Conservation (phyloP, 352 stramenopile species). For the Phytopythium boreale region DNA sequence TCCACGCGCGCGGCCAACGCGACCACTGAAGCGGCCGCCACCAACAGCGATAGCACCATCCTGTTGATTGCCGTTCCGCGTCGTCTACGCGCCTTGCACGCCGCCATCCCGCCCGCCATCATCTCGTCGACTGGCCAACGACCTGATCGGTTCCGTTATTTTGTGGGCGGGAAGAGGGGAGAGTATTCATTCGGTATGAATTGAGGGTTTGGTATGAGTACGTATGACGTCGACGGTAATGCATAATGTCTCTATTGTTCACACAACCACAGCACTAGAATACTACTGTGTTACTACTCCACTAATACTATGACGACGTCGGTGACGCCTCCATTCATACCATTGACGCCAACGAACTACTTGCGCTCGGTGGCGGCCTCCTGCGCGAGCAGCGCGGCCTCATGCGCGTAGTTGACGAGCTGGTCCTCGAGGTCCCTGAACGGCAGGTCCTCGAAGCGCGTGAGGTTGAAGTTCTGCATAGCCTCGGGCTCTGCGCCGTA, state of each 20-base stretch:
- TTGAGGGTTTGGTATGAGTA: background rate
- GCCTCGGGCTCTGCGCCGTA: conserved; percentile 40
- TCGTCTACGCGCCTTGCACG: background rate
- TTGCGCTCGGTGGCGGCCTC: conserved; percentile 3
- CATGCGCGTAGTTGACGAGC: conserved; percentile 49
- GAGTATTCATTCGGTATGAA: no score
- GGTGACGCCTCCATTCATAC: background rate
- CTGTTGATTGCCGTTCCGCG: background rate
- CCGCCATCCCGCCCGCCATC: background rate
- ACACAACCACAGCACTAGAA: background rate
- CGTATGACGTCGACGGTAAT: background rate
- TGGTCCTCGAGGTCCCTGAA: conserved; percentile 49
- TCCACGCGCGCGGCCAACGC: conserved; percentile 8
- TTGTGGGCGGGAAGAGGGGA: background rate
- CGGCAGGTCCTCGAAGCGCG: conserved; percentile 29
- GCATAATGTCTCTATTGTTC: background rate
- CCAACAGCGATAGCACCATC: background rate
- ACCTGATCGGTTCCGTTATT: background rate
- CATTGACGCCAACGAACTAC: background rate
- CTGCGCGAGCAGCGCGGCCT: conserved; percentile 27
- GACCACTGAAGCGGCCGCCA: conserved; percentile 10
- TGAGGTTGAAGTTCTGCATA: conserved; percentile 40
- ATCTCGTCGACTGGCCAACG: background rate
- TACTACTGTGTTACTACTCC: no score
- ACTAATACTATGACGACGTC: no score